Evolutionary conservation across 257 asterid genomes (phyloP).

Genomic region (Primulina eburnea): DNA sequence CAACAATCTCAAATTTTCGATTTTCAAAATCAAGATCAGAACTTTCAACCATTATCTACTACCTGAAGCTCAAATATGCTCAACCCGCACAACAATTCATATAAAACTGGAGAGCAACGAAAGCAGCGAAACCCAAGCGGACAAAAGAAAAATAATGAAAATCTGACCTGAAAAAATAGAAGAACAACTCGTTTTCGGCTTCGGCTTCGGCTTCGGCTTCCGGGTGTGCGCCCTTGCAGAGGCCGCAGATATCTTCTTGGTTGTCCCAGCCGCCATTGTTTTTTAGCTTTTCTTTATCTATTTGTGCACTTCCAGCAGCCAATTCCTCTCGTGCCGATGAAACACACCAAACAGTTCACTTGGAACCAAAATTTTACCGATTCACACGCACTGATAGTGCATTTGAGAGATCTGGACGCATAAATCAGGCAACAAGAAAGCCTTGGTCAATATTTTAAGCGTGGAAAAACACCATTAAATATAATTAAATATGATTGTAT

Average conservation of each 20-base stretch:
- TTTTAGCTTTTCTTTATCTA: not conserved
- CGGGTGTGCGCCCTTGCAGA: slow-evolving; percentile 89
- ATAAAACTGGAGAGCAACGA: not conserved
- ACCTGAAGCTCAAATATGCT: not conserved
- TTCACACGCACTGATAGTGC: too few relatives aligned
- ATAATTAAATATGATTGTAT: too few relatives aligned
- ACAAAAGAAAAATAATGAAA: not conserved
- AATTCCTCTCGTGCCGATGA: not conserved
- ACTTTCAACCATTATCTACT: not conserved
- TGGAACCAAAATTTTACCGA: too few relatives aligned
- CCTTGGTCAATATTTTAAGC: too few relatives aligned
- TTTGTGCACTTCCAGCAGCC: not conserved
- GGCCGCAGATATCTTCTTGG: slow-evolving; percentile 65
- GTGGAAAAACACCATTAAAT: too few relatives aligned
- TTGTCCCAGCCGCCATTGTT: slow-evolving; percentile 58
- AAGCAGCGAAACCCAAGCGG: not conserved
- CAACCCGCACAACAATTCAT: slow-evolving; percentile 1
- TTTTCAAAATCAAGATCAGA: not conserved
- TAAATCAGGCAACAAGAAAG: too few relatives aligned
- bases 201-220: slow-evolving; percentile 45
- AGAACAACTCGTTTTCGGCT: slow-evolving; percentile 38
- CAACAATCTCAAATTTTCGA: slow-evolving; percentile 9
- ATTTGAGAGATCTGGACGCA: too few relatives aligned
- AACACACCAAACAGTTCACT: not conserved
- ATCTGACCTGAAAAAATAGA: slow-evolving; percentile 45